Conservation (phyloP, 129 eudicot genomes). For the Centaurea solstitialis region DNA sequence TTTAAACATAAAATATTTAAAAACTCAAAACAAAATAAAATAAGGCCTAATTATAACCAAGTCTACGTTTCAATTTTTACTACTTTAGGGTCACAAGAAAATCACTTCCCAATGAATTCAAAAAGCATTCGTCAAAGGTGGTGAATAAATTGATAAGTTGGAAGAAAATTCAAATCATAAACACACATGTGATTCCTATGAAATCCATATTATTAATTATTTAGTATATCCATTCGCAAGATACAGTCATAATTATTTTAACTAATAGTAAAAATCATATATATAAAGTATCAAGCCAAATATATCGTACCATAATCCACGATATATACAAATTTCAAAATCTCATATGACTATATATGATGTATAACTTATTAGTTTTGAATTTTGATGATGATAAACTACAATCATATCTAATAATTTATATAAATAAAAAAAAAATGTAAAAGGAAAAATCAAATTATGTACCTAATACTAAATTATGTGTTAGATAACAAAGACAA, state of each 20-base stretch:
- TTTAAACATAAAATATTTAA: not conserved
- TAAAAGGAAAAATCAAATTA: too few species aligned
- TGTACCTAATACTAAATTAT: too few species aligned
- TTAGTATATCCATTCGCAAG: not conserved
- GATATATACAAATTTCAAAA: too few species aligned
- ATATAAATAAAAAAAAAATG: too few species aligned
- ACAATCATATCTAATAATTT: too few species aligned
- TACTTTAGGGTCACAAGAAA: conserved; percentile 15
- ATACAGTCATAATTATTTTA: not conserved
- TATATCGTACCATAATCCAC: not conserved
- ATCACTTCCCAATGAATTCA: not conserved
- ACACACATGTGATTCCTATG: conserved; percentile 11
- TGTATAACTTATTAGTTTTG: too few species aligned
- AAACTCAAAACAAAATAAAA: not conserved
- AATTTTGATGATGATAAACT: too few species aligned
- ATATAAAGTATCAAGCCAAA: too few species aligned
- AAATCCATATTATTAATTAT: not conserved
- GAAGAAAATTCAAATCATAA: conserved; percentile 17
- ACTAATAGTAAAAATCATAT: not conserved
- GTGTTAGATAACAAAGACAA: not conserved
- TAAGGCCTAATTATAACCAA: not conserved
- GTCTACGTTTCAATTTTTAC: conserved; percentile 25
- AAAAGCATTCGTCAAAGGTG: not conserved
- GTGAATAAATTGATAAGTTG: conserved; percentile 22
- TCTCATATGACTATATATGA: too few species aligned